Evolutionary conservation across 1,139 yeast species (phyloP).

Genomic region (Nadsonia starkeyi-henricii): DNA sequence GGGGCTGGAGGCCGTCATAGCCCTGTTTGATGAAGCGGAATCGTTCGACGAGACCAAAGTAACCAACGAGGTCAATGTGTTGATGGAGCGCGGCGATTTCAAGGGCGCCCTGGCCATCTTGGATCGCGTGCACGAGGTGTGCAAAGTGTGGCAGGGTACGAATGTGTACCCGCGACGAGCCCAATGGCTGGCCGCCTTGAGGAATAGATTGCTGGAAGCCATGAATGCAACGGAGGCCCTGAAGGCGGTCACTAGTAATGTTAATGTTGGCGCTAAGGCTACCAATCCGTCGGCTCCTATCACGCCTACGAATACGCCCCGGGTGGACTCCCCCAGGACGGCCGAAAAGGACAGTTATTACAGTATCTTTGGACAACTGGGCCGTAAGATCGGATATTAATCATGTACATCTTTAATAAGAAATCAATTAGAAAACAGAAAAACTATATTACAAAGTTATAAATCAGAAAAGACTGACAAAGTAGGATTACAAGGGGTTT

Average conservation of each 20-base stretch:
- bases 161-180: conserved; percentile 11
- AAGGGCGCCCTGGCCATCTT: conserved; percentile 15
- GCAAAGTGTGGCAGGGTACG: conserved; percentile 21
- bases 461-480: background rate
- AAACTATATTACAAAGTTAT: background rate
- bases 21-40: conserved; percentile 18
- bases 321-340: too few relatives aligned
- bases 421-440: background rate
- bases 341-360: conserved; percentile 9
- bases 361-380: conserved; percentile 13
- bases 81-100: conserved; percentile 13
- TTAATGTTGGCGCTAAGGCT: background rate
- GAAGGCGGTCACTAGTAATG: background rate
- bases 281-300: conserved; percentile 3
- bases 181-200: conserved; percentile 15
- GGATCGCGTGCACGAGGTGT: conserved; percentile 13
- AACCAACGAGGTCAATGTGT: conserved; percentile 11
- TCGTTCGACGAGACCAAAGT: conserved; percentile 15
- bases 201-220: conserved; percentile 9
- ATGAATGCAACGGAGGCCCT: too few relatives aligned
- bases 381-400: conserved; percentile 13
- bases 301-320: conserved; percentile 1
- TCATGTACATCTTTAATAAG: background rate
- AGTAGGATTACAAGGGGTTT: background rate
- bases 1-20: conserved; percentile 18